Base-by-base conservation (phyloP, 306 rosid genomes). In the Gleditsia sinensis region DNA sequence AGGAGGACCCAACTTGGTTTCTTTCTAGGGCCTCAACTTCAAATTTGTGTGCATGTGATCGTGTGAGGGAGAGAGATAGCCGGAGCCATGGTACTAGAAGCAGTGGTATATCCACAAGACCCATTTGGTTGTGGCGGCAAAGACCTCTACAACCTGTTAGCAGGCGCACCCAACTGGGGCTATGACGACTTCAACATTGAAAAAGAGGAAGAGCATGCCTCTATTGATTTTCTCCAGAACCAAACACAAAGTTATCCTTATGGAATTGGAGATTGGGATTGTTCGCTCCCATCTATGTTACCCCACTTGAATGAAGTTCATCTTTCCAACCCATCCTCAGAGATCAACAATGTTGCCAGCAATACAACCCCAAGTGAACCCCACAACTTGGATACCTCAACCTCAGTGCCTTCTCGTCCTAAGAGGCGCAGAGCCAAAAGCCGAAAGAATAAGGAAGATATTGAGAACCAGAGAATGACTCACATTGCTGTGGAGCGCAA, bases 401-500 rank as follows among this genome's bases (percentile, higher is more conserved):
- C 46, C 45, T 12, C 74, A 16, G 49, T 19, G 34, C 12, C 69
- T 5, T 11, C 53, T 72, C 89, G 93, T 13, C 93, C 90, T 0
- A 92, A 89, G 81, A 83, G 99, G 59, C 87, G 99, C 9, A 83
- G 98, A 40, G 74, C 89, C 6, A 84, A 78, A 84, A 87, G 81
- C 61, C 55, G 86, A 11, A 92, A 92, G 86, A 94, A 94, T 82
- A 85, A 88, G 71, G 92, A 94, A 34, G 96, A 94, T 66, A 92
- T 94, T 50, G 97, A 94, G 88, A 94, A 87, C 72, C 99, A 94
- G 64, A 84, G 99, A 85, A 94, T 94, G 93, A 94, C 96, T 54
- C 99, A 94, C 90, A 94, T 94, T 84, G 96, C 95, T 3, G 99
- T 92, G 2, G 99, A 94, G 81, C 81, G 99, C 9, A 94, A 94